phyloP scores from a whole-genome alignment of 2,329 filamentous ascomycete species.

The Aspergillus quadrilineatus region DNA sequence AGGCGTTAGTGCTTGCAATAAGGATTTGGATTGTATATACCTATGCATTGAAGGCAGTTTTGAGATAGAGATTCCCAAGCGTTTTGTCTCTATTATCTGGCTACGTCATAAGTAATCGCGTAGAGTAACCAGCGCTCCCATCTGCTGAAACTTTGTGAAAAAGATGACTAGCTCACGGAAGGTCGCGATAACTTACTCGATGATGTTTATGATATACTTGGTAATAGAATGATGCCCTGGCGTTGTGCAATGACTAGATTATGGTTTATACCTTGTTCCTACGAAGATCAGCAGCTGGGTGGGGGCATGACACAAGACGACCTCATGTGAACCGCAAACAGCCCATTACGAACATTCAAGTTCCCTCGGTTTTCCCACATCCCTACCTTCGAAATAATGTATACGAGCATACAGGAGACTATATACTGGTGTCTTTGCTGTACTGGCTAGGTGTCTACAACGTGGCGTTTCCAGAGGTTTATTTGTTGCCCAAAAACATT shows the following conservation, averaged over 20 bases:
- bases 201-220: background rate
- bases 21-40: constrained; percentile 27
- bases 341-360: background rate
- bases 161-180: background rate
- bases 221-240: background rate
- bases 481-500: background rate
- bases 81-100: constrained; percentile 3
- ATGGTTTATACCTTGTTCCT: background rate
- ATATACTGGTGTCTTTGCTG: background rate
- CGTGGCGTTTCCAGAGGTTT: background rate
- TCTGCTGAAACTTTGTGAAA: background rate
- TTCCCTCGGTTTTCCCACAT: background rate
- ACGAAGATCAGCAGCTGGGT: constrained; percentile 7
- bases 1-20: constrained; percentile 19
- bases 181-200: background rate
- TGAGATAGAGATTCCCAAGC: constrained; percentile 21
- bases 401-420: background rate
- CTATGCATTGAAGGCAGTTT: constrained; percentile 19
- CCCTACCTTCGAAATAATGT: background rate
- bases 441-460: background rate
- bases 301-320: constrained; percentile 12
- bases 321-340: constrained; percentile 12
- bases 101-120: constrained; percentile 1
- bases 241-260: background rate
- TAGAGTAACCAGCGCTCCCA: background rate